Evolutionary conservation across 2,329 filamentous ascomycete genomes (phyloP), one percentile per base, ranked within the genome.

Genomic region (Calonectria honghensis): DNA sequence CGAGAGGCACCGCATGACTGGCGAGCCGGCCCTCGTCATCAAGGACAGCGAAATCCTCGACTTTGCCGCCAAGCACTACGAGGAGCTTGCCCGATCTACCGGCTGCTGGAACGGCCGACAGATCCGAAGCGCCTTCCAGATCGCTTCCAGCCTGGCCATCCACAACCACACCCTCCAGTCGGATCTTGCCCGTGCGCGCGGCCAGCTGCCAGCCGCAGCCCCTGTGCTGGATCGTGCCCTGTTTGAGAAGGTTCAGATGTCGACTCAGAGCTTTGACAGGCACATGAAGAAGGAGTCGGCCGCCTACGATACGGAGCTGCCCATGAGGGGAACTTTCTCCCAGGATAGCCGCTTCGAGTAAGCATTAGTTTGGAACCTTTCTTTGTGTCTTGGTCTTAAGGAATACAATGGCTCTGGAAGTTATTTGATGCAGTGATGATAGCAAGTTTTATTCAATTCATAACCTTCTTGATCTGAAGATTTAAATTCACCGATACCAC

Each of bases 171-270:
- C 81, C n/a, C 78, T 76, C 29, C 78, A 81, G 10, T 78, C 78
- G 2, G 82, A 84, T 29, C 54, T 76, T 20, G 85, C 85, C 7
- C 80, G 78, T 11, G 77, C 78, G 14, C 78, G 79, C 1, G 85
- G 85, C 39, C 82, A 85, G 76, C 78, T 81, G 31, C 80, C 81
- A 0, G 83, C 85, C n/a, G 79, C 80, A 0, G 85, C 81, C 2
- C 85, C 85, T 0, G 79, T 86, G 1, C 76, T 87, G 3, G 85
- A 86, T n/a, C 82, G 83, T 1, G 70, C 76, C 6, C 75, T 85
- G 72, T 87, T 87, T 35, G 84, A 86, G 65, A 86, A 86, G 81
- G 85, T 87, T 11, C 84, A 86, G 80, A 82, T 86, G 84, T 86
- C 85, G 73, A 87, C 85, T 3, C 82, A 85, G 79, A 85, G 84